phyloP scores from a whole-genome alignment of 148 eudicot species.

The Euryodendron excelsum region DNA sequence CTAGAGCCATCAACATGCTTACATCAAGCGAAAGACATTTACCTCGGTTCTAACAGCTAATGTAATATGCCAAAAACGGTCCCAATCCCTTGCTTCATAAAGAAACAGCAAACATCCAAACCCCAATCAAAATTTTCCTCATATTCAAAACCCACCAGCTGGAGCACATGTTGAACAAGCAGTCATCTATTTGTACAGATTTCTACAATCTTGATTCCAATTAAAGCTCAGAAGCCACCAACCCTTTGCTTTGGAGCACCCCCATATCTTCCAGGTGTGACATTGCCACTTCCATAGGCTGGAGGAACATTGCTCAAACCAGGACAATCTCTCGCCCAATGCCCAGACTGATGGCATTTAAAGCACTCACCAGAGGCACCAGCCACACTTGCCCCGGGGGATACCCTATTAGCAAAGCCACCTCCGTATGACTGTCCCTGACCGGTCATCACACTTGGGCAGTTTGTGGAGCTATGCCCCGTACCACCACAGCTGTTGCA shows the following conservation, averaged over 20 bases:
- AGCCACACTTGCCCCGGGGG: constrained; percentile 28
- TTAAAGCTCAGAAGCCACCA: constrained; percentile 43
- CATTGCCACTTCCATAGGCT: constrained; percentile 52
- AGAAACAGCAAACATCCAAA: not conserved
- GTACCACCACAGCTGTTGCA: constrained; percentile 69
- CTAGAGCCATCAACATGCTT: not conserved
- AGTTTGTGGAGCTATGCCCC: constrained; percentile 60
- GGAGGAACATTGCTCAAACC: constrained; percentile 48
- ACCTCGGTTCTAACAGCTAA: not conserved
- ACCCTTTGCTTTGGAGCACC: constrained; percentile 47
- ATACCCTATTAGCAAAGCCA: constrained; percentile 23
- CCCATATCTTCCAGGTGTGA: constrained; percentile 48
- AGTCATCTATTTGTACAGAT: not conserved
- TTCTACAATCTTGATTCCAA: not conserved
- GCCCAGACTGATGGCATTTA: constrained; percentile 76
- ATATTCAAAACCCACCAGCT: not conserved
- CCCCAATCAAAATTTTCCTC: not conserved
- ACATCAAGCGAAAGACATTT: not conserved
- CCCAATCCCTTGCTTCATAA: not conserved
- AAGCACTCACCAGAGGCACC: constrained; percentile 45
- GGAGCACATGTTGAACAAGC: not conserved
- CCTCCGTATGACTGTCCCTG: constrained; percentile 42
- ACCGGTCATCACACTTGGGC: constrained; percentile 54
- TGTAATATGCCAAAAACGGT: not conserved
- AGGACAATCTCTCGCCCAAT: constrained; percentile 81